A percentile compares a stretch with the other conserved stretches of the same genome.
Conservation (phyloP, 1,284 basidiomycete species). For the Apiotrichum montevideense region DNA sequence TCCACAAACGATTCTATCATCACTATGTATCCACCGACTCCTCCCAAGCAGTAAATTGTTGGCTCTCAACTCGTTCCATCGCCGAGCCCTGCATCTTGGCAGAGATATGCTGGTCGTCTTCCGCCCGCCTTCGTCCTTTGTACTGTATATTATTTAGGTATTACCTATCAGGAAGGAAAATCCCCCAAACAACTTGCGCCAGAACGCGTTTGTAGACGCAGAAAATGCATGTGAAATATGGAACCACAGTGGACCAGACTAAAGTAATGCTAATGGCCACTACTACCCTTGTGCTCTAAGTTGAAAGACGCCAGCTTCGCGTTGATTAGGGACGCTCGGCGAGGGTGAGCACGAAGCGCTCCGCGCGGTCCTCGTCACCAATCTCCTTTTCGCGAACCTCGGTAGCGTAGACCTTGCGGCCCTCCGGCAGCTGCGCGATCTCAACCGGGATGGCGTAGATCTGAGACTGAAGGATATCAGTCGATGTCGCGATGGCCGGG, state of each 20-base stretch:
- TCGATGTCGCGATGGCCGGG: constrained; percentile 58
- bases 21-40: too few relatives aligned
- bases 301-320: too few relatives aligned
- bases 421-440: constrained; percentile 60
- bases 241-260: too few relatives aligned
- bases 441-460: constrained; percentile 67
- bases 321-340: constrained; percentile 15
- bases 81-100: too few relatives aligned
- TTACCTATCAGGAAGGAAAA: too few relatives aligned
- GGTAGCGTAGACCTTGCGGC: constrained; percentile 57
- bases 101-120: too few relatives aligned
- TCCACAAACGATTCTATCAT: not conserved
- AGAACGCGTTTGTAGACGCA: not conserved
- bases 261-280: too few relatives aligned
- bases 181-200: not conserved
- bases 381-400: constrained; percentile 70
- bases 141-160: too few relatives aligned
- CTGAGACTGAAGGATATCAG: constrained; percentile 67
- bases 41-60: too few relatives aligned
- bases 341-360: constrained; percentile 49
- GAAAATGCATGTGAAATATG: not conserved
- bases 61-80: too few relatives aligned
- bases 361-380: constrained; percentile 86
- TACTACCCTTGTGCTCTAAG: not conserved
- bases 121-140: too few relatives aligned